Conservation (phyloP, 257 asterid genomes). For the Solanum medicagineum region DNA sequence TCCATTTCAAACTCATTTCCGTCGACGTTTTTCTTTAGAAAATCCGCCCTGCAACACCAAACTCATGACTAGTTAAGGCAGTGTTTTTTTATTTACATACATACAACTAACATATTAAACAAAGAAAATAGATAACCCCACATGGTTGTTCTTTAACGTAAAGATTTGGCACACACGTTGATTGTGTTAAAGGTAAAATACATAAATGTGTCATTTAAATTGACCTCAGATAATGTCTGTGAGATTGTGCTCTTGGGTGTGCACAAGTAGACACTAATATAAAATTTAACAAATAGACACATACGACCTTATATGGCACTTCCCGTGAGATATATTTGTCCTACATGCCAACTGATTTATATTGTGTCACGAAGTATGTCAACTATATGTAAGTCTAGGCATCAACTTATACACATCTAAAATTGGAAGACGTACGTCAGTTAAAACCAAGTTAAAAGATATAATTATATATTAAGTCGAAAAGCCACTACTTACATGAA, state of each 20-base stretch:
- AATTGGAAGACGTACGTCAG: no score
- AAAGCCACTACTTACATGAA: conserved; percentile 22
- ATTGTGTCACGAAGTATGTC: background rate
- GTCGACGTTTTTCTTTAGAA: conserved; percentile 15
- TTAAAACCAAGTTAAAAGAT: no score
- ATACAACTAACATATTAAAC: background rate
- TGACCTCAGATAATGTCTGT: no score
- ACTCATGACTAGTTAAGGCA: background rate
- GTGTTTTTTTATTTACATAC: background rate
- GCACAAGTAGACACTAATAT: no score
- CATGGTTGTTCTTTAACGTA: background rate
- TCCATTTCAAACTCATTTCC: conserved; percentile 32
- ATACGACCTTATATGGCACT: no score
- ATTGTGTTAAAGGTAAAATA: background rate
- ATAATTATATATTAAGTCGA: no score
- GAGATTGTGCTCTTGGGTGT: no score
- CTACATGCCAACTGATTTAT: background rate
- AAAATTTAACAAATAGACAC: no score
- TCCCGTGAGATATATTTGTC: no score
- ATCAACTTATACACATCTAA: no score
- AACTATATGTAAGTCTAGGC: no score
- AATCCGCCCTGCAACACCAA: conserved; percentile 43
- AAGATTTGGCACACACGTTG: background rate
- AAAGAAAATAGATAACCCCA: background rate
- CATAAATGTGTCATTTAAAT: no score